Evolutionary conservation across 1,139 yeast species (phyloP).

Genomic region (Yamadazyma pseudoaaseri): DNA sequence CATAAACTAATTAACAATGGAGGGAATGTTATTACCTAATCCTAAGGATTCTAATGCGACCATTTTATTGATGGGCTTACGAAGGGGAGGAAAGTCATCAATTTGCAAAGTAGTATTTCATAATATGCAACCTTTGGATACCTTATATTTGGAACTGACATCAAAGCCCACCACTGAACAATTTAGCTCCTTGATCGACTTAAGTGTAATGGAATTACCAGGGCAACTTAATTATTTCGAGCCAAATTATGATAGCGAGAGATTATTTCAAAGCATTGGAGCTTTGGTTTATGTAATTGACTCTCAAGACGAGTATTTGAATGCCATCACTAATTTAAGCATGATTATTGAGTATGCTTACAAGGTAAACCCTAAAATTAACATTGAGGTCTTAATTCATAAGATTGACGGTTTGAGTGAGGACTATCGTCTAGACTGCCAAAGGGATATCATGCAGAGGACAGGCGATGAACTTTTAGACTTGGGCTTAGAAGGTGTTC

Average conservation of each 20-base stretch:
- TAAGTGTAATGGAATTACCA: constrained; percentile 94
- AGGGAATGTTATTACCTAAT: constrained; percentile 27
- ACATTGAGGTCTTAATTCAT: constrained; percentile 90
- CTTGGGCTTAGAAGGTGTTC: constrained; percentile 87
- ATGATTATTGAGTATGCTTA: constrained; percentile 88
- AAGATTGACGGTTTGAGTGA: constrained; percentile 94
- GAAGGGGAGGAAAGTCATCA: constrained; percentile 82
- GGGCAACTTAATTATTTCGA: constrained; percentile 92
- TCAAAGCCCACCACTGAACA: constrained; percentile 83
- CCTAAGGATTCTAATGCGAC: constrained; percentile 62
- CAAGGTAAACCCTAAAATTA: constrained; percentile 79
- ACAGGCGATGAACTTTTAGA: constrained; percentile 91
- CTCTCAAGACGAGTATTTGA: constrained; percentile 90
- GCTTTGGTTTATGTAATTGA: constrained; percentile 94
- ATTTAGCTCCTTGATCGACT: constrained; percentile 74
- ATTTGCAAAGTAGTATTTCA: constrained; percentile 94
- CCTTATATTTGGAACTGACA: constrained; percentile 86
- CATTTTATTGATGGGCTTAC: constrained; percentile 80
- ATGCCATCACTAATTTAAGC: constrained; percentile 85
- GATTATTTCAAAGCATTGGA: constrained; percentile 80
- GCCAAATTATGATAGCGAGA: constrained; percentile 75
- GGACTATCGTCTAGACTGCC: constrained; percentile 91
- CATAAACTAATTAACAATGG: too few species aligned
- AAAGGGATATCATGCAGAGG: constrained; percentile 93
- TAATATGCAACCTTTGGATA: constrained; percentile 94